Base-by-base conservation (phyloP, 495 filamentous ascomycete species). In the Umbilicaria muhlenbergii region DNA sequence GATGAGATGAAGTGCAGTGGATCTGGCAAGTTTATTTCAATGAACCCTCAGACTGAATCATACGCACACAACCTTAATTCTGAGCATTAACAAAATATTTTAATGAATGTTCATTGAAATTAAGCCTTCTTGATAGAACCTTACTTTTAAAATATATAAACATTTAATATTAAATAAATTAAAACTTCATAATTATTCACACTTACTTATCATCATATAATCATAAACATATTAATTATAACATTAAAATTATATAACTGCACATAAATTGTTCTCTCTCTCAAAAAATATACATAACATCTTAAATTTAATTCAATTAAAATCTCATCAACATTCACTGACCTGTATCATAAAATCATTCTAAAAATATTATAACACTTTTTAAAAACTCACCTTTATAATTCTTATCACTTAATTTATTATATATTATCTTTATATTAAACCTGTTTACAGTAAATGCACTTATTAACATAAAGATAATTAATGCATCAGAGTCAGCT, bases 121-220 rank as follows among this genome's bases (percentile, higher is more conserved):
- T n/a, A n/a, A n/a, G n/a, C n/a, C n/a, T n/a, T n/a, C n/a, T n/a
- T n/a, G n/a, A n/a, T n/a, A n/a, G n/a, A n/a, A n/a, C n/a, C n/a
- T n/a, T n/a, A n/a, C n/a, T n/a, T n/a, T n/a, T n/a, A 39, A 39
- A 39, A 17, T 17, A 11, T 11, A 11, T 11, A 11, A 39, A 39
- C 18, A 39, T 39, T 11, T 39, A 39, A 39, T 11, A 41, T 41
- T 24, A 41, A 7, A 11, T 41, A 41, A 31, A 41, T 41, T 41
- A 11, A 7, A 31, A 13, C 19, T 32, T 31, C 32, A 15, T 41
- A 24, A 41, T 41, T 41, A 41, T 41, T 41, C n/a, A 31, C 7
- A 14, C 18, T 41, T 41, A 13, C 18, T 11, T 11, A 41, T 39
- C 11, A 10, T 39, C 18, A 11, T 11, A 39, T 39, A 11, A 39